Base-by-base conservation (phyloP, 73 alveolate species). In the Effrenium voratum region DNA sequence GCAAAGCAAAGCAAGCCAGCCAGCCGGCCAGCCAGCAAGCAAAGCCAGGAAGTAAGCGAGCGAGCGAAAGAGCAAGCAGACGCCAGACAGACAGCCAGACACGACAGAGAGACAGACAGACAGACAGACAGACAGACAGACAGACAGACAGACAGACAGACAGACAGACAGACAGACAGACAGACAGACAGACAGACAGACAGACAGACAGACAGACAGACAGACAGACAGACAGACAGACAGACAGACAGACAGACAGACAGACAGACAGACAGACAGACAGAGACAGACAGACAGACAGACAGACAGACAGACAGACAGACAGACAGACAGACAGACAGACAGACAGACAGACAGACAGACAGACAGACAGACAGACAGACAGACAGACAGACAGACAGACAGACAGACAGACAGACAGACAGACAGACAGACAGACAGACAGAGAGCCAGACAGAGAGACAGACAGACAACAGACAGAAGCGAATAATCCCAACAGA, bases 41-140 rank as follows among this genome's bases (percentile, higher is more conserved):
- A 66, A 36, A 66, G 44, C 8, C 40, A 66, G 40, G 24, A 36
- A 66, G 40, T 13, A 36, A 66, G 44, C 8, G 80, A 66, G 40
- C 8, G 80, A 66, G 40, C 8, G 80, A 66, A 12, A 66, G 80
- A 66, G 40, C 8, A 36, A 66, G 40, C 8, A 36, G 24, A 12
- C 8, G 80, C 8, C 80, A 66, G 80, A 66, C 80, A 66, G 80
- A 66, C 43, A 66, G 80, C 8, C 80, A 66, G 80, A 66, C 80
- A 66, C 8, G 80, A 66, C 43, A 66, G 80, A 66, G 40, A 66
- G 80, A 66, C 80, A 66, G 80, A 66, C 43, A 66, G 80, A 66
- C 80, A 66, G 80, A 66, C 80, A 66, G 80, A 66, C 43, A 66
- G 80, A 66, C 80, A 66, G 80, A 66, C 80, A 66, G 80, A 66